Evolutionary conservation across 441 rosid species (phyloP).

Genomic region (Dalechampia spathulata): DNA sequence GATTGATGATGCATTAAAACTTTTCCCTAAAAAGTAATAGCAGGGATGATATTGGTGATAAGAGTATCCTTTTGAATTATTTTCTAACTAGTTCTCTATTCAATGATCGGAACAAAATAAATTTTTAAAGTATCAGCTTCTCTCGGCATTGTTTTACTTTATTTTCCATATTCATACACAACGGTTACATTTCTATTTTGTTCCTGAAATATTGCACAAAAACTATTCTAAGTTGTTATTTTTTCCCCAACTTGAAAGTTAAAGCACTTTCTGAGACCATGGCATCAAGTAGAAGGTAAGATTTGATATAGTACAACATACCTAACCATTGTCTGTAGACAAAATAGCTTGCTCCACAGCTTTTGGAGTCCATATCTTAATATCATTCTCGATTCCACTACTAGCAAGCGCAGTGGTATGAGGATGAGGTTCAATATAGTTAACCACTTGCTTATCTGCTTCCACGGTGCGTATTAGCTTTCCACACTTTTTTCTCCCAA

Average conservation of each 20-base stretch:
- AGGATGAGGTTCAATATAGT: slow-evolving; percentile 83
- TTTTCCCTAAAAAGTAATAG: slow-evolving; percentile 49
- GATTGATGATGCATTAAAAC: slow-evolving; percentile 26
- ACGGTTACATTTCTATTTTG: too few relatives aligned
- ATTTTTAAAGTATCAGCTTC: neutral
- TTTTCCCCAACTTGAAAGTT: too few relatives aligned
- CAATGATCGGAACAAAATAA: neutral
- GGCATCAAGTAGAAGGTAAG: too few relatives aligned
- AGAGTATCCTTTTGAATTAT: neutral
- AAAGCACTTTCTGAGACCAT: too few relatives aligned
- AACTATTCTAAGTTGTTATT: too few relatives aligned
- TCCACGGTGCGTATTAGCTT: slow-evolving; percentile 68
- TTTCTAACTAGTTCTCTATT: neutral
- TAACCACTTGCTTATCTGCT: slow-evolving; percentile 69
- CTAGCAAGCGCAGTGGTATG: slow-evolving; percentile 64
- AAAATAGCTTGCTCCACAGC: slow-evolving; percentile 56
- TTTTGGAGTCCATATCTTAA: slow-evolving; percentile 81
- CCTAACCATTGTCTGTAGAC: slow-evolving; percentile 64
- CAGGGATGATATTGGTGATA: slow-evolving; percentile 33
- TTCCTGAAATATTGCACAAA: too few relatives aligned
- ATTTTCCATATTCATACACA: neutral
- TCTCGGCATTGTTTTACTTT: neutral
- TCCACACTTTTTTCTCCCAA: slow-evolving; percentile 79
- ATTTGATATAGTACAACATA: slow-evolving; percentile 26
- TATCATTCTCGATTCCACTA: slow-evolving; percentile 71